Evolutionary conservation across 306 rosid species (phyloP), one percentile per base, ranked within the genome.

Genomic region (Mimosa pudica): DNA sequence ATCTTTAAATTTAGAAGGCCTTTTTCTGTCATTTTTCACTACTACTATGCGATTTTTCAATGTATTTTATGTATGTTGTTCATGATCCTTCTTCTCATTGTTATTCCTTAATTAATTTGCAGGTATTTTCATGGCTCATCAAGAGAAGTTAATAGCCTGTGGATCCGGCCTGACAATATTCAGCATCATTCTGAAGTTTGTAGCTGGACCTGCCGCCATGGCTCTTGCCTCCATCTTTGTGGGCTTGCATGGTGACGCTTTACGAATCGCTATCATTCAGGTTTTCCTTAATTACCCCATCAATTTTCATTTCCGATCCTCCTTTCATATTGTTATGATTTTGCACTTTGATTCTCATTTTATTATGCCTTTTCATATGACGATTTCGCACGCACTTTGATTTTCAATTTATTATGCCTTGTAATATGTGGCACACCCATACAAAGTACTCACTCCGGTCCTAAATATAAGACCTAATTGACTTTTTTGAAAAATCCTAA

Each of bases 101-200:
- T 38, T 2, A 38, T 38, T 38, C 4, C 42, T 38, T 38, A 38
- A 38, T 38, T 38, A 38, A 38, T 38, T 38, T 58, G 85, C 86
- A 95, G 99, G 99, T 76, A 88, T 95, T 35, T 95, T 95, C 85
- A 93, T 95, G 99, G 98, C 99, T 51, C 79, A 86, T 57, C 97
- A 95, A 64, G 98, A 95, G 38, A 95, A 91, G 54, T 54, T 90
- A 71, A 85, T 95, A 17, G 90, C 91, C 0, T 95, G 99, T 77
- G 99, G 99, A 73, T 46, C 91, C 38, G 82, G 87, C 49, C 57
- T 83, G 58, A 86, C 92, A 0, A 20, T 88, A 20, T 46, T 88
- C 6, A 90, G 98, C 66, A 90, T 95, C 92, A 88, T 93, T 14
- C 77, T 95, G 32, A 95, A 86, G 94, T 95, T 95, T 79, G 76